Base-by-base conservation (phyloP, 2,329 filamentous ascomycete species). In the Bisporella sp. region DNA sequence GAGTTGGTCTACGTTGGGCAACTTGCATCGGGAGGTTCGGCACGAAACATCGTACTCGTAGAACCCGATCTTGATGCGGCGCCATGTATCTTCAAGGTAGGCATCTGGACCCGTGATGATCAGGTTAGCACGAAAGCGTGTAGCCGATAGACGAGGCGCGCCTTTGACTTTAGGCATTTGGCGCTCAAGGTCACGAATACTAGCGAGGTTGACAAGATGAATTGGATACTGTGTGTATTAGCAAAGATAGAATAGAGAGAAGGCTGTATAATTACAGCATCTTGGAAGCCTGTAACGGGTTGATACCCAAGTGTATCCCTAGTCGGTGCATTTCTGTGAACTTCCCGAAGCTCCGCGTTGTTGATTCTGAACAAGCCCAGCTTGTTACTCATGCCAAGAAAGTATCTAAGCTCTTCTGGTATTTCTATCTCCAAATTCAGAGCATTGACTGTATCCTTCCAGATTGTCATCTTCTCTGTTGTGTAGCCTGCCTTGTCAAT, bases 11-110 rank as follows among this genome's bases (percentile, higher is more conserved):
- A 87, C 81, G 57, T 89, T 89, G 21, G 84, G 84, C 58, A 89
- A 65, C 58, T 82, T 85, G 68, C 85, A 89, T 49, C 85, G 75
- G 1, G 82, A 79, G 1, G 84, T 87, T 31, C 84, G 78, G 59
- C 82, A 84, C 0, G 81, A 78, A 13, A 82, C 73, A 53, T 78
- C 72, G 54, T 82, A 80, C 5, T 81, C 72, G 50, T 76, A 78
- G 11, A 71, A 70, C 2, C 67, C 68, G 5, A 71, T 71, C 6
- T 71, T 75, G 57, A 88, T 73, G 31, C 69, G 72, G 54, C 79
- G 82, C 86, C 86, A 90, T 6, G 71, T 71, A 48, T 90, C 85
- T 65, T 91, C 86, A 13, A 80, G 77, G 59, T 85, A 89, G 4
- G 82, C 72, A 1, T 76, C 70, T 0, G 76, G 73, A 4, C 84